Base-by-base conservation (phyloP, 2,329 filamentous ascomycete species). In the Amauroascus verrucosus region DNA sequence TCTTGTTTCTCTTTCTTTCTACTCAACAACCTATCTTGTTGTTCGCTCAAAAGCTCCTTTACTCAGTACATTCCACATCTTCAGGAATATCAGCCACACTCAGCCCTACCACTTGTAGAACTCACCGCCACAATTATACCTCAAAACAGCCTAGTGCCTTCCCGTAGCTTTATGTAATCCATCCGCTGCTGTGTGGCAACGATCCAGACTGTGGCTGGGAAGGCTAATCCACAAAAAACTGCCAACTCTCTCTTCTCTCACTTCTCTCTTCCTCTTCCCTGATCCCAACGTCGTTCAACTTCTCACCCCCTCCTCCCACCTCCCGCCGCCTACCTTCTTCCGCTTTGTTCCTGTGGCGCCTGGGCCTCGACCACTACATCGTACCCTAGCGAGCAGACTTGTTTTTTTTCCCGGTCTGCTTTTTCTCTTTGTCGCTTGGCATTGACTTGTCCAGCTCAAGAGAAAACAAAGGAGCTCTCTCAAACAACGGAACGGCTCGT, bases 401-500 rank as follows among this genome's bases (percentile, higher is more conserved):
- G 14, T n/a, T 13, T 24, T n/a, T 18, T 28, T 18, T 28, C 24
- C 35, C 47, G 30, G 35, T 33, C 41, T 44, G 41, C n/a, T 49
- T 63, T 61, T 51, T 64, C 56, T 52, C 52, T 53, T 52, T 53
- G 45, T 54, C 52, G 54, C 49, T 72, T 74, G 72, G 71, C 72
- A 75, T 75, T 75, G 67, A 72, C 71, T 75, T 75, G 72, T 74
- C 72, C 70, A 74, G 72, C 56, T 48, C 48, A 44, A 51, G 44
- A 55, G 38, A 56, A 28, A 47, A 41, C 51, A 53, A 56, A 45
- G 50, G 43, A 56, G 30, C 24, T 44, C 32, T 35, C 51, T 35
- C 26, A 11, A 46, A 43, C 32, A 22, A 26, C 6, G 20, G 32
- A 26, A 38, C 6, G 22, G 3, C 37, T 20, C 13, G 16, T n/a